Evolutionary conservation across 257 asterid genomes (phyloP).

Genomic region (Scutellaria galericulata): DNA sequence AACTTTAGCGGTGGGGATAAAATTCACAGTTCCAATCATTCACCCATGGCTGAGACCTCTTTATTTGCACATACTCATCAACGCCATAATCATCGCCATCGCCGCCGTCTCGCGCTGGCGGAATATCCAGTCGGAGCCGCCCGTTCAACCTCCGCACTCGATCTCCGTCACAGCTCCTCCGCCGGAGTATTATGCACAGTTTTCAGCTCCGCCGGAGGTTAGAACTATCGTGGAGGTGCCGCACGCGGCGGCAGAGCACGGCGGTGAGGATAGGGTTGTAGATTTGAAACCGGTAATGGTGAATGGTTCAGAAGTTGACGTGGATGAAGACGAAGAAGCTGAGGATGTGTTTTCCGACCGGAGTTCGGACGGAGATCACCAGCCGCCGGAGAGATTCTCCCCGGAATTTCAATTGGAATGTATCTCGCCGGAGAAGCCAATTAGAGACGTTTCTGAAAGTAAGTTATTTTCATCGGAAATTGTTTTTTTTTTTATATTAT

Average conservation of each 20-base stretch:
- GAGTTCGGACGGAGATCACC: not conserved
- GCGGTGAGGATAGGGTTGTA: conserved; percentile 30
- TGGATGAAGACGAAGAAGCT: conserved; percentile 36
- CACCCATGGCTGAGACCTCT: conserved; percentile 58
- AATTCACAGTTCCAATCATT: conserved; percentile 45
- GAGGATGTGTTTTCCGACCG: conserved; percentile 20
- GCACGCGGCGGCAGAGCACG: conserved; percentile 25
- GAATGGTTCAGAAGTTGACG: conserved; percentile 43
- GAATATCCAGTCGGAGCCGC: conserved; percentile 27
- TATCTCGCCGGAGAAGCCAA: conserved; percentile 34
- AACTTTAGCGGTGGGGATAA: conserved; percentile 35
- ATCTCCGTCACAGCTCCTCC: conserved; percentile 45
- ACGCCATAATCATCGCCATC: conserved; percentile 62
- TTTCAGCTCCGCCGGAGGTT: conserved; percentile 30
- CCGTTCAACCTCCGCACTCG: conserved; percentile 13
- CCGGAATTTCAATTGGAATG: conserved; percentile 32
- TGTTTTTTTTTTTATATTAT: no score
- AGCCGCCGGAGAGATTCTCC: conserved; percentile 27
- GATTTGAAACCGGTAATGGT: conserved; percentile 53
- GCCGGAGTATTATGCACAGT: conserved; percentile 25
- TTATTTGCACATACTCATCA: conserved; percentile 55
- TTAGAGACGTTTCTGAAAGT: conserved; percentile 49
- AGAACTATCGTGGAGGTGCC: conserved; percentile 5
- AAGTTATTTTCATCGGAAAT: not conserved
- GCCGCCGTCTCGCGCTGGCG: conserved; percentile 53